Evolutionary conservation across 176 grass and related monocot species (phyloP), one percentile per base, ranked within the genome.

Genomic region (Zea luxurians): DNA sequence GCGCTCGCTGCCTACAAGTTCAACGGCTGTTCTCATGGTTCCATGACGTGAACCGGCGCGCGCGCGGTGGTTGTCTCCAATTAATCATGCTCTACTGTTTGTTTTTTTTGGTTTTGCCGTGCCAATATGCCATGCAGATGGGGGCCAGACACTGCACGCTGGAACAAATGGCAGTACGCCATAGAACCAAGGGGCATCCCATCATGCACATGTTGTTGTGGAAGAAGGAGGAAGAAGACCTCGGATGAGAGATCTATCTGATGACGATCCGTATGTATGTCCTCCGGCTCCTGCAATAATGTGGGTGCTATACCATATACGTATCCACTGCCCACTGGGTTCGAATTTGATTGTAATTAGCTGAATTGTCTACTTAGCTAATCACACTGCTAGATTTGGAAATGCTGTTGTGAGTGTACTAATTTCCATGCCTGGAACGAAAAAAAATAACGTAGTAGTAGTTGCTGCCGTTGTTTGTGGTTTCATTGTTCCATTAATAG

Each of bases 61-160:
- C 27, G 27, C 27, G 27, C 27, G 81, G 70, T 80, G 13, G 81
- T 76, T 88, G 81, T 10, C 68, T 79, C 77, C 71, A 89, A 89
- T 27, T 27, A 27, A 27, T 85, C 82, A 77, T 89, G 18, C 41
- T 37, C 13, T n/a, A 46, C 80, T 71, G 87, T 89, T 85, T 74
- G 62, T 65, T 78, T 27, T 27, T 27, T 27, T n/a, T n/a, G n/a
- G 27, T 27, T 27, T 27, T 27, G 27, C 27, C 0, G 4, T 49
- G 48, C 12, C 48, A 49, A 49, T 49, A 54, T 49, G 74, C 42
- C 71, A 70, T 64, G 64, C 63, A 49, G 21, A 85, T 52, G 59
- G 49, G 46, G 58, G 18, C 55, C 86, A 45, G 44, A 4, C n/a
- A 45, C 44, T 69, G 64, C 65, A 6, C 48, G 4, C 2, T 52